Evolutionary conservation across 2,329 filamentous ascomycete species (phyloP), one percentile per base, ranked within the genome.

Genomic region (Colletotrichum acutatum): DNA sequence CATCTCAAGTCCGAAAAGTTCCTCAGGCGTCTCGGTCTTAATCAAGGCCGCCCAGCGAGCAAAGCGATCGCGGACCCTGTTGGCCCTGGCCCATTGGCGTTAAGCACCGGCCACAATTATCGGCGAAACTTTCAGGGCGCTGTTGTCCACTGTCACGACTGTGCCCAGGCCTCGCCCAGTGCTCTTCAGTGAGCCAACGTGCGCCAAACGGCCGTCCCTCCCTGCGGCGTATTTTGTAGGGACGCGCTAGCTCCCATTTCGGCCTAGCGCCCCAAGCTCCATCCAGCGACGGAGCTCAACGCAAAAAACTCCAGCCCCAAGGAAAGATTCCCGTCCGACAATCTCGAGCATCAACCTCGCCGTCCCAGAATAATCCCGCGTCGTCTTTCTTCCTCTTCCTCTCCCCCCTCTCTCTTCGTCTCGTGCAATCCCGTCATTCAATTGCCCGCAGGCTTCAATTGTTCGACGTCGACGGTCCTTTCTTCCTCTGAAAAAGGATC

Each of bases 251-350:
- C 5, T 0, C 75, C 80, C 74, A 79, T 81, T 79, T 63, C 66
- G 81, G 81, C 73, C 75, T 82, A 80, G 78, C 74, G 77, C 75
- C 67, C 68, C 75, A 75, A 79, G 79, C 79, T 80, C 76, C 77
- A 80, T 79, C 78, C 76, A 77, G 77, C 78, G 76, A 79, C 78
- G 79, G 80, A 83, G 82, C 82, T 83, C 82, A 83, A 83, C 82
- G 79, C 79, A 82, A 83, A 83, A 83, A 83, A 82, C 79, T 78
- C 78, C 78, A 82, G 80, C 82, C 82, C 82, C 81, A 83, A 83
- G 78, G 78, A 81, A 74, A 74, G 71, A 81, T 81, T 80, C 75
- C 72, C 68, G 79, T 77, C 80, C 60, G 70, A 70, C 70, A 72
- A 79, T 78, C 75, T 76, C 75, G 75, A 79, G 71, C 75, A 78